Base-by-base conservation (phyloP, 345 rosid species). In the Luvunga scandens region DNA sequence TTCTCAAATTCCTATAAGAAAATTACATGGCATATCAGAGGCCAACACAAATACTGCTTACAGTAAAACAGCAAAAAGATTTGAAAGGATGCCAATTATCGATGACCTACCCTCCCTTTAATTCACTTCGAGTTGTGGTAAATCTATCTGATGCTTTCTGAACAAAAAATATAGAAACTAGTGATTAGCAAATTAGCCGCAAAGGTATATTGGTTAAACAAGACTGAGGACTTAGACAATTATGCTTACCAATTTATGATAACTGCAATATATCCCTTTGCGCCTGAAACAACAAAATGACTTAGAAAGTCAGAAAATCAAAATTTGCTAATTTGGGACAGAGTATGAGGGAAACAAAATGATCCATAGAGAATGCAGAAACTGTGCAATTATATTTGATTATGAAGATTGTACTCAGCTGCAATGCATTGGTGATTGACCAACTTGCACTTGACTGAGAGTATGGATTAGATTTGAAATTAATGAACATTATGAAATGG, bases 21-120 rank as follows among this genome's bases (percentile, higher is more conserved):
- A 78, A 45, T 45, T 76, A 57, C 21, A 65, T 21, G 34, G 60
- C 66, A 74, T 59, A 75, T 33, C 69, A 53, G 53, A 66, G 56
- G 24, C 60, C 50, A 66, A 25, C 48, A 64, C 53, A 21, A 16
- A 66, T 56, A 65, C 14, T 67, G 71, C 16, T 62, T 55, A 66
- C 9, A 13, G 31, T 50, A 0, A 67, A 61, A 61, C 16, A 30
- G 31, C 24, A 55, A 50, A 80, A 71, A 42, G 57, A 34, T 9
- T 34, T 22, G 56, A 63, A 63, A 63, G 60, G 76, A 42, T 38
- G 60, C 53, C 77, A 68, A 78, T 75, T 12, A 79, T 48, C 62
- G 78, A 60, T 73, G 60, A 81, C 95, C n/a, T 87, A 94, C 98
- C 99, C 97, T 86, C 97, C 98, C 84, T 90, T 91, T 77, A 96